Conservation (phyloP, 306 rosid genomes). For the Cucurbita argyrosperma region DNA sequence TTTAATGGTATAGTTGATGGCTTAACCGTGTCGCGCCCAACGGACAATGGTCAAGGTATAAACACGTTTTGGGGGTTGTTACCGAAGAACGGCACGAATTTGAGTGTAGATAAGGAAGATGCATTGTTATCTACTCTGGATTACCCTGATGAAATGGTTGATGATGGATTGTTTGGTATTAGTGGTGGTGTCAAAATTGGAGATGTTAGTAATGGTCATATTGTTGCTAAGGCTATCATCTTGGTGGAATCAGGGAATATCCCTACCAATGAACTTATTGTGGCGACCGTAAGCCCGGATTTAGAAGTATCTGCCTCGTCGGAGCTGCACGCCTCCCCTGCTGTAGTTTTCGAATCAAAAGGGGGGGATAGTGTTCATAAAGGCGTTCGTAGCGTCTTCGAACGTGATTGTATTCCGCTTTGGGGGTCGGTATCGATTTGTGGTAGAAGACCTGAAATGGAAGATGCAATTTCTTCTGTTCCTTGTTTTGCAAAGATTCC, state of each 20-base stretch:
- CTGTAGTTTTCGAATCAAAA: slow-evolving; percentile 25
- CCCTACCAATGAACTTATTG: slow-evolving; percentile 32
- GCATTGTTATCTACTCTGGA: slow-evolving; percentile 8
- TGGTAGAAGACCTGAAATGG: slow-evolving; percentile 51
- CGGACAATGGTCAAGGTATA: background rate
- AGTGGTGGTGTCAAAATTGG: slow-evolving; percentile 19
- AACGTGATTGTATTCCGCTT: slow-evolving; percentile 40
- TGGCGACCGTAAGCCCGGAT: slow-evolving; percentile 26
- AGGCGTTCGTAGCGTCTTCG: slow-evolving; percentile 24
- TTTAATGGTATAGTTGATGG: slow-evolving; percentile 9
- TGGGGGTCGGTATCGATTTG: slow-evolving; percentile 46
- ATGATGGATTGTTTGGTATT: slow-evolving; percentile 9
- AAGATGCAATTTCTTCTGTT: slow-evolving; percentile 34
- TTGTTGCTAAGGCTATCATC: slow-evolving; percentile 37
- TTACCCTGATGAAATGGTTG: slow-evolving; percentile 12
- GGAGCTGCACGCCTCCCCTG: slow-evolving; percentile 13
- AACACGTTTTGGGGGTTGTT: slow-evolving; percentile 9
- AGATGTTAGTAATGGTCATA: slow-evolving; percentile 18
- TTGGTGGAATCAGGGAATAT: slow-evolving; percentile 33
- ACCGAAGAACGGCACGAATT: slow-evolving; percentile 10
- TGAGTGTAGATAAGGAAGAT: slow-evolving; percentile 12
- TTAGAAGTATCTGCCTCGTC: slow-evolving; percentile 16
- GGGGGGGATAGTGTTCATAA: slow-evolving; percentile 12
- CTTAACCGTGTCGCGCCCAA: slow-evolving; percentile 10
- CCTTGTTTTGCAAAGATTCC: slow-evolving; percentile 38